Base-by-base conservation (phyloP, 352 stramenopile species). In the Pythium oligandrum region DNA sequence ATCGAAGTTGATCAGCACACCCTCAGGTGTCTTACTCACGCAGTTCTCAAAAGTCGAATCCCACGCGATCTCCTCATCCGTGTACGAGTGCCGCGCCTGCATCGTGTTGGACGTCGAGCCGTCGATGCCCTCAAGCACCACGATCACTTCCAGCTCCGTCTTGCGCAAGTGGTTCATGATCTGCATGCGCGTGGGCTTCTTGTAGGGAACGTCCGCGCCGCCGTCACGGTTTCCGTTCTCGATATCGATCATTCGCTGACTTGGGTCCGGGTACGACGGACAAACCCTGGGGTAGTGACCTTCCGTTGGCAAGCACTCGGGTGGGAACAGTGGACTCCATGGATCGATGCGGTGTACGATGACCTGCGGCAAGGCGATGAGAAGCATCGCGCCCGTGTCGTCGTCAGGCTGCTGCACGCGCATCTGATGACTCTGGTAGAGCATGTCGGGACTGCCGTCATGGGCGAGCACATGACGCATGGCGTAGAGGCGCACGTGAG, bases 331-430 rank as follows among this genome's bases (percentile, higher is more conserved):
- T 6, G 84, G 84, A 51, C 78, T 91, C 82, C 82, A 95, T 44
- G 83, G 82, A 48, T 95, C 84, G 42, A 95, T 93, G 32, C 84
- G 82, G 45, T 95, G 84, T 37, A 93, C 81, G 17, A 95, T 71
- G 38, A 87, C 73, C 49, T 93, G 82, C 2, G 84, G 84, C 31
- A 95, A 49, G 4, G 86, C 82, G 72, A 95, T 90, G 11, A 95
- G 67, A 31, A 95, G 64, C 74, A 90, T 90, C 4, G 76, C 72
- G 11, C 82, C 82, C 2, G 68, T 74, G 64, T 93, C 82, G 54
- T 95, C 84, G 51, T 95, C 84, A 6, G 84, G 84, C 57, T 95
- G 84, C 61, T 95, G 82, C n/a, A 93, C 58, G n/a, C 84, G 82
- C 84, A 95, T 95, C 43, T 88, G 80, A 48, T 93, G 70, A 46